phyloP scores from a whole-genome alignment of 331 rosid species.

The Cydonia oblonga region DNA sequence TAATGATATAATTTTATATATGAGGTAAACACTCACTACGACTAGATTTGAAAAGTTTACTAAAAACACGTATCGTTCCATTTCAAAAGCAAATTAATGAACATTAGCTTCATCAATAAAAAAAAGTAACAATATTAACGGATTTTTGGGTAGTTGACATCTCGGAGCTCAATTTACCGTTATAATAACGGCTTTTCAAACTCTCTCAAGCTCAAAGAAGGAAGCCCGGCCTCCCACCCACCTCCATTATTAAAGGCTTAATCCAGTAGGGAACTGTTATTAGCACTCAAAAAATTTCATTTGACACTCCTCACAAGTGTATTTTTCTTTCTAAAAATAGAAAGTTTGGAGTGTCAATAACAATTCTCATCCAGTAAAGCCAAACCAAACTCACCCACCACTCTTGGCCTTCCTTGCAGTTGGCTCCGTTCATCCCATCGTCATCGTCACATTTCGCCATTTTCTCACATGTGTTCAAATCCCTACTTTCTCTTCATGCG shows the following conservation, averaged over 20 bases:
- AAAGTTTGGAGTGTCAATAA: too few relatives aligned
- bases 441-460: background rate
- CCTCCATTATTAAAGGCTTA: too few relatives aligned
- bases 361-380: too few relatives aligned
- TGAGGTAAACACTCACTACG: background rate
- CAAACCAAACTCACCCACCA: background rate
- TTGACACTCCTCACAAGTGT: too few relatives aligned
- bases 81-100: background rate
- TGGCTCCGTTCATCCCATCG: background rate
- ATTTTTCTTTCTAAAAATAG: too few relatives aligned
- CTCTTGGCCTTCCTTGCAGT: background rate
- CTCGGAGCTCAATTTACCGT: background rate
- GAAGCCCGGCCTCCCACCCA: too few relatives aligned
- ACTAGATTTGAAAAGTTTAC: background rate
- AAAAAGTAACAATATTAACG: too few relatives aligned
- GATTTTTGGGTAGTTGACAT: background rate
- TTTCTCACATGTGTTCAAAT: background rate
- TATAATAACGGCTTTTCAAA: too few relatives aligned
- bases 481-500: background rate
- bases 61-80: background rate
- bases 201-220: too few relatives aligned
- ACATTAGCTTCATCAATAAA: background rate
- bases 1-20: background rate
- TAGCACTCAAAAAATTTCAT: too few relatives aligned
- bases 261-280: too few relatives aligned